Base-by-base conservation (phyloP, 1,284 basidiomycete species). In the Malassezia yamatoensis region DNA sequence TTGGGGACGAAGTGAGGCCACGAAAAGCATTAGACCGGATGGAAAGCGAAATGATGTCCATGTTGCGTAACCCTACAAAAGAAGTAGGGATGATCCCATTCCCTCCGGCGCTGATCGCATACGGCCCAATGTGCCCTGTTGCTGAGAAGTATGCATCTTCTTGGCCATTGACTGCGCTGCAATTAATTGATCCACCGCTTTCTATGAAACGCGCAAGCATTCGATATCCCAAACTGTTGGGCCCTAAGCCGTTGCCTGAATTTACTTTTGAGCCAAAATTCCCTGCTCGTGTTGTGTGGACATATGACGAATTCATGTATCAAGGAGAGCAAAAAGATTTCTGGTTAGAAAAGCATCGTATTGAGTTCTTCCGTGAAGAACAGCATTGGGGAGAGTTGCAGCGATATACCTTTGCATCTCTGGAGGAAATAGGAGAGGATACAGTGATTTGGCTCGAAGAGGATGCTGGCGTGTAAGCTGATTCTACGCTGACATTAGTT, bases 381-480 rank as follows among this genome's bases (percentile, higher is more conserved):
- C 62, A 66, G 34, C 65, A 63, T 5, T 68, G 63, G 37, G 62
- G 61, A 48, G 63, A 63, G 43, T 51, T 72, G 34, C 67, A 68
- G n/a, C 49, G 68, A 6, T 64, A 64, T 44, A 63, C 62, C 2
- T 69, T 53, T 47, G 47, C 37, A 2, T 50, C 62, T 36, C 49
- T 63, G n/a, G 58, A 69, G 40, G 45, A 65, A 9, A 64, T 56
- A 3, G 62, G 62, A 0, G 38, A 54, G 29, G 58, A 61, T 10
- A 62, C 60, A 15, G 47, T 59, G 18, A 41, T 52, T 11, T 72
- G 70, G 70, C 54, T 70, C 8, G 70, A 72, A 46, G 47, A 53
- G n/a, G 65, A 72, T 32, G 64, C 59, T n/a, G 70, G 70, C 44
- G 53, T 72, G 70, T 72, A 60, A 58, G 68, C 70, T 24, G n/a